Conservation (phyloP, 2,329 filamentous ascomycete genomes). For the Microcyclospora pomicola region DNA sequence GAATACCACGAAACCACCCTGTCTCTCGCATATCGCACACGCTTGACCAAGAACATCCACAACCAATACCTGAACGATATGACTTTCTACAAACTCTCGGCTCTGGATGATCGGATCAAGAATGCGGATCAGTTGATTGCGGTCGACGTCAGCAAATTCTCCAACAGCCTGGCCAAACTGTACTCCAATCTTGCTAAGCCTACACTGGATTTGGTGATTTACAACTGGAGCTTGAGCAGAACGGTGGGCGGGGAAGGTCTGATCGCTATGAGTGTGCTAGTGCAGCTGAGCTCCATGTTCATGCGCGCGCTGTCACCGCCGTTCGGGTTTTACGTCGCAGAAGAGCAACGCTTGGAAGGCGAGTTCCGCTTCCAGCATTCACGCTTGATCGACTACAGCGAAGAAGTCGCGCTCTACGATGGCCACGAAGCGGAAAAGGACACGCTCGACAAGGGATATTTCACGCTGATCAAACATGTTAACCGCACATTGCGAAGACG, state of each 20-base stretch:
- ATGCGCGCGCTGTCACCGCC: slow-evolving; percentile 93
- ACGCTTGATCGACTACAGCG: slow-evolving; percentile 84
- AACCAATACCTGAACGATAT: slow-evolving; percentile 93
- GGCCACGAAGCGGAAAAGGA: slow-evolving; percentile 94
- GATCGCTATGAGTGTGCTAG: slow-evolving; percentile 86
- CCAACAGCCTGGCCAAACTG: slow-evolving; percentile 82
- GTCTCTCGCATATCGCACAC: slow-evolving; percentile 79
- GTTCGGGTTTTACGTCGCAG: slow-evolving; percentile 94
- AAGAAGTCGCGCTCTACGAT: slow-evolving; percentile 83
- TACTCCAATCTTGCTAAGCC: slow-evolving; percentile 97
- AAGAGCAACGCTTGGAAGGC: slow-evolving; percentile 85
- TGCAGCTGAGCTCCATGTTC: slow-evolving; percentile 80
- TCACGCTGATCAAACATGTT: slow-evolving; percentile 97
- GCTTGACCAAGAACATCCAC: slow-evolving; percentile 88
- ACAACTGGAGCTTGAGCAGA: slow-evolving; percentile 84
- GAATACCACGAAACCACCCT: slow-evolving; percentile 95
- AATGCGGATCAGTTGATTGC: slow-evolving; percentile 96
- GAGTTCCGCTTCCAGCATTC: slow-evolving; percentile 96
- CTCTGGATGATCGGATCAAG: slow-evolving; percentile 92
- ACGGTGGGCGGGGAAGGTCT: slow-evolving; percentile 94
- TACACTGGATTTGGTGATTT: slow-evolving; percentile 87
- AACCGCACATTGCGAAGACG: slow-evolving; percentile 83
- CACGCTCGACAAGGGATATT: slow-evolving; percentile 93
- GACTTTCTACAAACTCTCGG: slow-evolving; percentile 93
- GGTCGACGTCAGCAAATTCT: slow-evolving; percentile 92